Evolutionary conservation across 2,329 filamentous ascomycete species (phyloP).

Genomic region (Ceratocystiopsis sp.): DNA sequence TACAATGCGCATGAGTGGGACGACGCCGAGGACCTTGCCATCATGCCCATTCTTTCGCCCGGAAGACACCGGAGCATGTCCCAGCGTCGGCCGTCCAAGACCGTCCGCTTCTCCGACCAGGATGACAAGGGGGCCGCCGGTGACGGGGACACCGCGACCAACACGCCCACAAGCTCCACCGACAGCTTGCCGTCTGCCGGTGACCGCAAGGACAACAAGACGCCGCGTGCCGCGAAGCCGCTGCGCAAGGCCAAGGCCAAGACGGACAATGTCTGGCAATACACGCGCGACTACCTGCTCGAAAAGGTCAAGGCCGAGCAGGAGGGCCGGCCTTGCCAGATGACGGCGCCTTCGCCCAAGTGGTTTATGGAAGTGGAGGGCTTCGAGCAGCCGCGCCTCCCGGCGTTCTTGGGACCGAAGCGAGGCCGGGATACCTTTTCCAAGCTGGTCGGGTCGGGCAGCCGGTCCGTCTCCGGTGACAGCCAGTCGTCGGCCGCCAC

Average conservation of each 20-base stretch:
- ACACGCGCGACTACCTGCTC: slow-evolving; percentile 6
- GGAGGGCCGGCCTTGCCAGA: slow-evolving; percentile 4
- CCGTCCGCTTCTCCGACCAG: slow-evolving; percentile 8
- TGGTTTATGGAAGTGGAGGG: slow-evolving; percentile 1
- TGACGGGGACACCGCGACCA: not conserved
- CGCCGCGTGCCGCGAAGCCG: no score
- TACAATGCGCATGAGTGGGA: slow-evolving; percentile 4
- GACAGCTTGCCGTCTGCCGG: not conserved
- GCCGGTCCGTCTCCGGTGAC: slow-evolving; percentile 1
- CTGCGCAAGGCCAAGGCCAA: not conserved
- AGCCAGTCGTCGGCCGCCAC: not conserved
- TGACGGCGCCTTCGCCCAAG: slow-evolving; percentile 2
- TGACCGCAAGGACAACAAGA: no score
- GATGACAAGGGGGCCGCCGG: not conserved
- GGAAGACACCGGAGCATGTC: not conserved
- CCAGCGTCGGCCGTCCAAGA: slow-evolving; percentile 7
- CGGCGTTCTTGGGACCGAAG: not conserved
- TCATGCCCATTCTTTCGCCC: not conserved
- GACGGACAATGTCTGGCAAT: slow-evolving; percentile 4
- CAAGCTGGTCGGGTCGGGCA: not conserved
- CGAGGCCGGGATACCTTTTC: not conserved
- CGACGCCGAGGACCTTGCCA: not conserved
- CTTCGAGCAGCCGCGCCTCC: not conserved
- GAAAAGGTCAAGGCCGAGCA: slow-evolving; percentile 6
- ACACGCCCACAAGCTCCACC: not conserved